These are phyloP conservation scores for Mariannaea sp. DNA, from an alignment of 2,329 filamentous ascomycete genomes.

Conservation along the genomic window DNA sequence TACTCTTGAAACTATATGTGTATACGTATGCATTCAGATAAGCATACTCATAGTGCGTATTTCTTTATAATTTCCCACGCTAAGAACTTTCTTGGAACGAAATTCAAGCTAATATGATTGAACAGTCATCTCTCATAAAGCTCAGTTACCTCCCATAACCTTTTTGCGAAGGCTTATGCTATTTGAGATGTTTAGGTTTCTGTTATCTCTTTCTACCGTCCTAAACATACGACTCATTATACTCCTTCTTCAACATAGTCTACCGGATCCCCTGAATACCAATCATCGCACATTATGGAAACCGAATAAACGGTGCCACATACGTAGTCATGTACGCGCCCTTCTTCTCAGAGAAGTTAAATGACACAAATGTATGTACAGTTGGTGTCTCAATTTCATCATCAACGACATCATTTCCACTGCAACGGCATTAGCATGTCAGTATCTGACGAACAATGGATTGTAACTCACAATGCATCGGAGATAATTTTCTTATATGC, in stretches of 20 bases:
- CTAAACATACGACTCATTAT: neutral
- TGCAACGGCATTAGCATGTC: neutral
- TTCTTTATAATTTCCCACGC: too few relatives aligned
- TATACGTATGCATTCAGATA: too few relatives aligned
- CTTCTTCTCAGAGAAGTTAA: slow-evolving; percentile 22
- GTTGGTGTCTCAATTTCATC: slow-evolving; percentile 6
- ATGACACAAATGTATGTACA: slow-evolving; percentile 21
- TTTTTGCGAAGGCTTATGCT: too few relatives aligned
- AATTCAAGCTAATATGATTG: too few relatives aligned
- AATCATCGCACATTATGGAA: neutral
- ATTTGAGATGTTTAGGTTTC: too few relatives aligned
- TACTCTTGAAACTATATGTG: too few relatives aligned
- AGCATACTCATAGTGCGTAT: too few relatives aligned
- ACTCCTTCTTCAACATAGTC: neutral
- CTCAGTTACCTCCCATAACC: too few relatives aligned
- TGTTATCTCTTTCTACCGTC: too few relatives aligned
- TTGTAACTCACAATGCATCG: slow-evolving; percentile 14
- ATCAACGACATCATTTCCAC: slow-evolving; percentile 13
- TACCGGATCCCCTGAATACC: neutral
- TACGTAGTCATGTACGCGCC: slow-evolving; percentile 23
- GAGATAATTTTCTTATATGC: slow-evolving; percentile 21
- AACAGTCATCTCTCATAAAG: too few relatives aligned
- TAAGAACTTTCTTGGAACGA: too few relatives aligned
- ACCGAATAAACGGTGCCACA: slow-evolving; percentile 20
- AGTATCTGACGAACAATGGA: neutral